Evolutionary conservation across 1,284 basidiomycete genomes (phyloP).

Genomic region (Pholiota adiposa): DNA sequence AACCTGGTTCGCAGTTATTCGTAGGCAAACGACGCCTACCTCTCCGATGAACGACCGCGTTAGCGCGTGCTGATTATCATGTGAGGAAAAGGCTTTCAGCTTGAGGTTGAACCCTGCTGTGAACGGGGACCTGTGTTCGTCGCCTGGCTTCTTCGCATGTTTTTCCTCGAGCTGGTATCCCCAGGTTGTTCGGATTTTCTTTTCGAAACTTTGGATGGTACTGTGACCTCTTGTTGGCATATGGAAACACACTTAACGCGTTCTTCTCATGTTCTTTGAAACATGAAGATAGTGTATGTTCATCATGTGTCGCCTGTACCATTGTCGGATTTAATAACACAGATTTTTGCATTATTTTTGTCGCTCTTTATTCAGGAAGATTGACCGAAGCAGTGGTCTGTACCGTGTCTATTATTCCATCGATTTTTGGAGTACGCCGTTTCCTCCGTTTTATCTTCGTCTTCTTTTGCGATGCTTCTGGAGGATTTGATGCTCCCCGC

Average conservation of each 20-base stretch:
- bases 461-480: constrained; percentile 1
- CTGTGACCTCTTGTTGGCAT: background rate
- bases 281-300: background rate
- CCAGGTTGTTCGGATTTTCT: background rate
- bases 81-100: constrained; percentile 5
- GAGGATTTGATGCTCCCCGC: constrained; percentile 9
- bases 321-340: background rate
- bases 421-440: background rate
- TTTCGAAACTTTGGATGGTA: background rate
- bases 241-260: background rate
- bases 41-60: constrained; percentile 13
- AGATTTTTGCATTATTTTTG: background rate
- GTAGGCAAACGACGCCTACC: background rate
- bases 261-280: background rate
- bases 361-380: background rate
- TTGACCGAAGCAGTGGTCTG: background rate
- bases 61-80: constrained; percentile 1
- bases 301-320: background rate
- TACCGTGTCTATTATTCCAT: background rate
- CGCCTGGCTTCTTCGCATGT: background rate
- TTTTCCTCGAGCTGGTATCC: background rate
- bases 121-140: background rate
- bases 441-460: background rate
- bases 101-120: background rate
- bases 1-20: background rate